Evolutionary conservation across 805 yeast genomes (phyloP).

Genomic region (Spathaspora arborariae): DNA sequence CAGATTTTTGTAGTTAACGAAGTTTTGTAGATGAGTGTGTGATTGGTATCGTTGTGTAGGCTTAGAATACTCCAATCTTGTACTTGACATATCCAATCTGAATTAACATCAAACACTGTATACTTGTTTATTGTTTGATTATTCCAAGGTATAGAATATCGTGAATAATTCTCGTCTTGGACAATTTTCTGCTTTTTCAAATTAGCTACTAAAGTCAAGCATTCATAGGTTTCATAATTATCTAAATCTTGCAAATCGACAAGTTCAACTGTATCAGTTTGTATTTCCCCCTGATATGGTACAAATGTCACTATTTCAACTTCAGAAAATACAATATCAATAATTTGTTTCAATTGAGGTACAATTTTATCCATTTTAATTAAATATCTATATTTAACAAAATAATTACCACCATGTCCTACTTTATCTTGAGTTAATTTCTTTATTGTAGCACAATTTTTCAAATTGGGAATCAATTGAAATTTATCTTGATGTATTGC

Average conservation of each 20-base stretch:
- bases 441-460: neutral
- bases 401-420: constrained; percentile 6
- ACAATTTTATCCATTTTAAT: neutral
- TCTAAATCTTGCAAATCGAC: neutral
- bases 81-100: neutral
- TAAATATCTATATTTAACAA: constrained; percentile 1
- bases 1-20: neutral
- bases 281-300: neutral
- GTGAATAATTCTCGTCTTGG: neutral
- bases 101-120: neutral
- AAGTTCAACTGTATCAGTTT: neutral
- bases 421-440: constrained; percentile 5
- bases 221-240: constrained; percentile 4
- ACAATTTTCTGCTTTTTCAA: neutral
- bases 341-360: constrained; percentile 3
- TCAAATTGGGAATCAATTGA: constrained; percentile 1
- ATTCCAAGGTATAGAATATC: neutral
- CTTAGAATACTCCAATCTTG: neutral
- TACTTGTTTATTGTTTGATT: neutral
- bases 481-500: constrained; percentile 1
- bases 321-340: constrained; percentile 2
- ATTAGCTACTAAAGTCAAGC: neutral
- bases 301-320: neutral
- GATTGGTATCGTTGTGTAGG: neutral
- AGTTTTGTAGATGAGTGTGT: neutral